These are phyloP conservation scores for Fonticula alba DNA, from an alignment of 78 protist genomes.

Conservation along the genomic window DNA sequence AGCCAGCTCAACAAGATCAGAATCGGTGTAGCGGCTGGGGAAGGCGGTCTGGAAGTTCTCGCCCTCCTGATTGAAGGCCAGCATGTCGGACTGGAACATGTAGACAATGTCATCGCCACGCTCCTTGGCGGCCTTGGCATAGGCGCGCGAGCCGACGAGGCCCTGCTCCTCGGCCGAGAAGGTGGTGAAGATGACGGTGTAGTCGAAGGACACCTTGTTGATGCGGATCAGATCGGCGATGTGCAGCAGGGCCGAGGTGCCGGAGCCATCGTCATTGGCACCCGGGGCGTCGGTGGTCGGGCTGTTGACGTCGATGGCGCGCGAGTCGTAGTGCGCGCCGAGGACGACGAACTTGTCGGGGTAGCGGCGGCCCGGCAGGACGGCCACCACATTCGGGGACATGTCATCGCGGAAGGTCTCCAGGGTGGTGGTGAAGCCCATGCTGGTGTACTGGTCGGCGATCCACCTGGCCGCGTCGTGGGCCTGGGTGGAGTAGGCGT, in stretches of 20 bases:
- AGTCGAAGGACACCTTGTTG: not conserved
- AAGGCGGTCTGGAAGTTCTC: not conserved
- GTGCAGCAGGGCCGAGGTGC: constrained; percentile 2
- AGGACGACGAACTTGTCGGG: not conserved
- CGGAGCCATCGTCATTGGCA: constrained; percentile 15
- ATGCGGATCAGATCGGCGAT: not conserved
- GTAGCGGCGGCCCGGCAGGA: not conserved
- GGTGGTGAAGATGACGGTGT: not conserved
- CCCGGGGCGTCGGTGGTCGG: constrained; percentile 7
- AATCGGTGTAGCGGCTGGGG: not conserved
- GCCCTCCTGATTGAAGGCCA: not conserved
- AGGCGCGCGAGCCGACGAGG: constrained; percentile 7
- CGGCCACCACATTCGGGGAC: constrained; percentile 4
- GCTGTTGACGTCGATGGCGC: not conserved
- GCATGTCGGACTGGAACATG: constrained; percentile 7
- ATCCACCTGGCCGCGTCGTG: no score
- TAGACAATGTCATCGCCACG: not conserved
- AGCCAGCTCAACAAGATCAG: not conserved
- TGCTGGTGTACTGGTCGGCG: not conserved
- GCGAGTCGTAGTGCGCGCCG: constrained; percentile 15
- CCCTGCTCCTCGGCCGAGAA: constrained; percentile 14
- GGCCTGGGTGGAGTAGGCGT: not conserved
- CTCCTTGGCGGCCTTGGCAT: not conserved
- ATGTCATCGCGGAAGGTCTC: not conserved
- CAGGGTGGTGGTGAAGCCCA: not conserved